A percentile compares a stretch with the other conserved stretches of the same genome.
These are phyloP conservation scores for Tothia fuscella DNA, from an alignment of 2,329 filamentous ascomycete genomes.

Conservation along the genomic window DNA sequence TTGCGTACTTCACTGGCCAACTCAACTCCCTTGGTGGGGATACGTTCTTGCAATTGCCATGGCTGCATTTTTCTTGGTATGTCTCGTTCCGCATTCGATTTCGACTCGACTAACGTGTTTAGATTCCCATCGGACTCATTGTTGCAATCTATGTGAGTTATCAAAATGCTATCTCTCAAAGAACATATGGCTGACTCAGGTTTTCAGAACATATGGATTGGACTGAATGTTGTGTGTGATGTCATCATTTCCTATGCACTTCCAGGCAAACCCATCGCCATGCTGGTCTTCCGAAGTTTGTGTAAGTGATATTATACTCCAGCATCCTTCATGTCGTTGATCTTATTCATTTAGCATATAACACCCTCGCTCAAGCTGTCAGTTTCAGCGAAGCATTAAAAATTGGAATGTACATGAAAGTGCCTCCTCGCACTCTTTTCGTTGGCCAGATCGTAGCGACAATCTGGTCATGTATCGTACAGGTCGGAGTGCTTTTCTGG, in stretches of 20 bases:
- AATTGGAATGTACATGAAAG: slow-evolving; percentile 40
- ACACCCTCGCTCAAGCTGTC: slow-evolving; percentile 36
- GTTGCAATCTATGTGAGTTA: slow-evolving; percentile 39
- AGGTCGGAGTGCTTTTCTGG: slow-evolving; percentile 52
- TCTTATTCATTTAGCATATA: slow-evolving; percentile 21
- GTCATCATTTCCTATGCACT: slow-evolving; percentile 39
- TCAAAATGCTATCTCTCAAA: background rate
- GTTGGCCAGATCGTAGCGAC: slow-evolving; percentile 54
- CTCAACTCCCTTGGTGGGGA: slow-evolving; percentile 35
- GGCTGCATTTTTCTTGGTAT: slow-evolving; percentile 18
- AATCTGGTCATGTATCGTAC: slow-evolving; percentile 53
- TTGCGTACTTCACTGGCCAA: slow-evolving; percentile 20
- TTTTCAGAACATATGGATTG: slow-evolving; percentile 36
- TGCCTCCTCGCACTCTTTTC: slow-evolving; percentile 55
- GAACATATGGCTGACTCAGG: no score
- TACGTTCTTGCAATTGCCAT: slow-evolving; percentile 42
- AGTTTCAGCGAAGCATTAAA: slow-evolving; percentile 39
- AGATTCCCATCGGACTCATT: slow-evolving; percentile 49
- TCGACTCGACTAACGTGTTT: no score
- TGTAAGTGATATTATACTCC: slow-evolving; percentile 12
- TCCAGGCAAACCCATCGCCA: slow-evolving; percentile 35
- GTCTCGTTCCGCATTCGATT: slow-evolving; percentile 21
- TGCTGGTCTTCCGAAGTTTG: slow-evolving; percentile 39
- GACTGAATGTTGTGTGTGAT: slow-evolving; percentile 37
- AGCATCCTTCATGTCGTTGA: slow-evolving; percentile 16